A percentile compares a stretch with the other conserved stretches of the same genome.
These are phyloP conservation scores for Fusarium sororula DNA, from an alignment of 2,329 filamentous ascomycete species.

Conservation along the genomic window DNA sequence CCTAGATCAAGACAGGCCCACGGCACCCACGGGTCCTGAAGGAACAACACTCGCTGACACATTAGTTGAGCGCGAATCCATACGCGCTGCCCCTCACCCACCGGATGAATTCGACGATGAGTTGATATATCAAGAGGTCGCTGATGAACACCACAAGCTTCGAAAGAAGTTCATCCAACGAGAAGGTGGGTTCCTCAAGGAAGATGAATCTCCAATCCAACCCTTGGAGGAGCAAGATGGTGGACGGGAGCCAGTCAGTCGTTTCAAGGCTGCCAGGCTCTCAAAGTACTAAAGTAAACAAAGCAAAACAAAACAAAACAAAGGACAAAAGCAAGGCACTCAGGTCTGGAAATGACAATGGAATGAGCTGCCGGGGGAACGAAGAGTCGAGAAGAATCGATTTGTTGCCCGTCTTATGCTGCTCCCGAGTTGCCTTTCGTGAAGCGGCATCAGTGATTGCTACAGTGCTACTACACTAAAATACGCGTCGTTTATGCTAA, in stretches of 20 bases:
- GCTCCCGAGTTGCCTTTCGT: slow-evolving; percentile 26
- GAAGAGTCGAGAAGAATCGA: slow-evolving; percentile 44
- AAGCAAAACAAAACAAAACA: slow-evolving; percentile 29
- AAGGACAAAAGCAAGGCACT: slow-evolving; percentile 2
- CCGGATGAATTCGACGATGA: slow-evolving; percentile 74
- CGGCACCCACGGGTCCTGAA: slow-evolving; percentile 59
- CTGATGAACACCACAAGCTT: slow-evolving; percentile 82
- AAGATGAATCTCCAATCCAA: slow-evolving; percentile 73
- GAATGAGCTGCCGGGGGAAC: slow-evolving; percentile 20
- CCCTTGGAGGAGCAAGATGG: slow-evolving; percentile 74
- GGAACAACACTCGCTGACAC: slow-evolving; percentile 67
- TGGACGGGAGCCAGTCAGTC: slow-evolving; percentile 70
- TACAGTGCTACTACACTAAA: background rate
- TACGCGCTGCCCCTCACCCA: slow-evolving; percentile 35
- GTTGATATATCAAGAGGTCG: slow-evolving; percentile 80
- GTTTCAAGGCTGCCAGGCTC: slow-evolving; percentile 77
- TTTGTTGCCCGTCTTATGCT: slow-evolving; percentile 34
- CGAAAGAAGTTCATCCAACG: slow-evolving; percentile 85
- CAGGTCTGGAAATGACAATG: slow-evolving; percentile 6
- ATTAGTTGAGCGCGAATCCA: slow-evolving; percentile 63
- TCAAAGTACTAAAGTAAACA: slow-evolving; percentile 54
- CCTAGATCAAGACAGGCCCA: slow-evolving; percentile 49
- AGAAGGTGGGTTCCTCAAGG: slow-evolving; percentile 81
- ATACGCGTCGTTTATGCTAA: slow-evolving; percentile 11
- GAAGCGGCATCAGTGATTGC: slow-evolving; percentile 33